Evolutionary conservation across 345 rosid species (phyloP).

Genomic region (Orychophragmus violaceus): DNA sequence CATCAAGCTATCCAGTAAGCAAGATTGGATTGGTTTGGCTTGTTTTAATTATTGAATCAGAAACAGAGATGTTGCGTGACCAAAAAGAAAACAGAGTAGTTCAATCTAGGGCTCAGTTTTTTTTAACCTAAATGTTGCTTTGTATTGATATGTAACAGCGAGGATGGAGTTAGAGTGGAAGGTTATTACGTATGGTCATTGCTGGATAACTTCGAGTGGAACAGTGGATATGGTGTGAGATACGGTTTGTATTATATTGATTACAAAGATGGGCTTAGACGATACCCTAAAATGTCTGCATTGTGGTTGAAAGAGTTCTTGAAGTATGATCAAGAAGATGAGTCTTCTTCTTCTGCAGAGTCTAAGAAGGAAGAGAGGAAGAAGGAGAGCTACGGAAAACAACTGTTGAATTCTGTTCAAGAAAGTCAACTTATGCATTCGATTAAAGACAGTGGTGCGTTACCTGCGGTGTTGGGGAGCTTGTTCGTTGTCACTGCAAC

Average conservation of each 20-base stretch:
- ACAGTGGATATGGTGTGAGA: slow-evolving; percentile 43
- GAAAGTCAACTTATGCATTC: slow-evolving; percentile 15
- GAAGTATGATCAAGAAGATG: slow-evolving; percentile 21
- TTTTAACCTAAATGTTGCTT: too few species aligned
- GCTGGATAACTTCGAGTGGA: slow-evolving; percentile 60
- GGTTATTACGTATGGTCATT: slow-evolving; percentile 59
- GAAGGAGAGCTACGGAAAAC: slow-evolving; percentile 26
- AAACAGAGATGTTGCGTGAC: too few species aligned
- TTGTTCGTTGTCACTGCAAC: slow-evolving; percentile 29
- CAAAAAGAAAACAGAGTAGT: too few species aligned
- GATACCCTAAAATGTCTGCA: slow-evolving; percentile 54
- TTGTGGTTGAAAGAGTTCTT: slow-evolving; percentile 54
- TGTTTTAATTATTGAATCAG: too few species aligned
- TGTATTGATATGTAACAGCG: slow-evolving; percentile 15
- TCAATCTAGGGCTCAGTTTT: too few species aligned
- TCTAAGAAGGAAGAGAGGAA: slow-evolving; percentile 21
- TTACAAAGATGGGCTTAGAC: slow-evolving; percentile 40
- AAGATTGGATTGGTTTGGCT: too few species aligned
- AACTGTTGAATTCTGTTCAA: slow-evolving; percentile 19
- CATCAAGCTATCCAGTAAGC: slow-evolving; percentile 34
- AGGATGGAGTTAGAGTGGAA: slow-evolving; percentile 50
- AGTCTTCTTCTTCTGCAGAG: neutral
- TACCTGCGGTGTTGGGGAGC: slow-evolving; percentile 27
- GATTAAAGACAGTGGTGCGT: slow-evolving; percentile 23
- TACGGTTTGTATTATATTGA: slow-evolving; percentile 54